Conservation (phyloP, 768 basidiomycete genomes). For the Austroboletus eburneus region DNA sequence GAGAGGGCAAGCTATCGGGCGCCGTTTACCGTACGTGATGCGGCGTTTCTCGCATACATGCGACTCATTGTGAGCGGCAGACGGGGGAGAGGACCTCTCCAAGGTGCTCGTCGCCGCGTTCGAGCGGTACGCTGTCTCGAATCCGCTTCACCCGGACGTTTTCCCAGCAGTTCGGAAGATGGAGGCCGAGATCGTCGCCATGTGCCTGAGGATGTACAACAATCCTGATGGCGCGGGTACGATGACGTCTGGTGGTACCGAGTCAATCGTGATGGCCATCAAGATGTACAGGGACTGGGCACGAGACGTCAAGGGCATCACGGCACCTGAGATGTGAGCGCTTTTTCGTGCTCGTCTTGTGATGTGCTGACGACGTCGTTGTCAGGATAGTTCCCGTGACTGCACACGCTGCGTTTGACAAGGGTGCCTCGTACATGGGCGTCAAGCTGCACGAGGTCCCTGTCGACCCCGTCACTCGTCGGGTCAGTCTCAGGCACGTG, state of each 20-base stretch:
- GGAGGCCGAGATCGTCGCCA: slow-evolving; percentile 92
- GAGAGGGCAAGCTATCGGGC: slow-evolving; percentile 72
- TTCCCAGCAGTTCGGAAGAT: slow-evolving; percentile 94
- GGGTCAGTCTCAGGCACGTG: slow-evolving; percentile 72
- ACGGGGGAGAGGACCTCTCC: slow-evolving; percentile 79
- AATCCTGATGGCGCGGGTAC: slow-evolving; percentile 83
- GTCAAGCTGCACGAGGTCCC: slow-evolving; percentile 89
- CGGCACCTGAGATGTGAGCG: slow-evolving; percentile 85
- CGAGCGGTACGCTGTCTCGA: slow-evolving; percentile 77
- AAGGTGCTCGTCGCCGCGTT: slow-evolving; percentile 79
- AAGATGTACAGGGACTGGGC: slow-evolving; percentile 97
- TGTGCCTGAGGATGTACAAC: slow-evolving; percentile 83
- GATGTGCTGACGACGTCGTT: not conserved
- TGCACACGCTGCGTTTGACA: slow-evolving; percentile 94
- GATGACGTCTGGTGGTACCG: slow-evolving; percentile 94
- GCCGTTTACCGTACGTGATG: slow-evolving; percentile 74
- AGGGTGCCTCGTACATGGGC: slow-evolving; percentile 81
- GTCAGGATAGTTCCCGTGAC: slow-evolving; percentile 83
- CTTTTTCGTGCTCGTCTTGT: not conserved
- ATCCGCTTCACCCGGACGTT: slow-evolving; percentile 89
- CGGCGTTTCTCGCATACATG: not conserved
- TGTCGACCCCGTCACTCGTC: slow-evolving; percentile 70
- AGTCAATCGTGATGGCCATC: slow-evolving; percentile 92
- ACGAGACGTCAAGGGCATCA: slow-evolving; percentile 76
- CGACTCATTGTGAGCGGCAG: slow-evolving; percentile 33